Conservation (phyloP, 2,329 filamentous ascomycete species). For the Trichothecium sympodiale region DNA sequence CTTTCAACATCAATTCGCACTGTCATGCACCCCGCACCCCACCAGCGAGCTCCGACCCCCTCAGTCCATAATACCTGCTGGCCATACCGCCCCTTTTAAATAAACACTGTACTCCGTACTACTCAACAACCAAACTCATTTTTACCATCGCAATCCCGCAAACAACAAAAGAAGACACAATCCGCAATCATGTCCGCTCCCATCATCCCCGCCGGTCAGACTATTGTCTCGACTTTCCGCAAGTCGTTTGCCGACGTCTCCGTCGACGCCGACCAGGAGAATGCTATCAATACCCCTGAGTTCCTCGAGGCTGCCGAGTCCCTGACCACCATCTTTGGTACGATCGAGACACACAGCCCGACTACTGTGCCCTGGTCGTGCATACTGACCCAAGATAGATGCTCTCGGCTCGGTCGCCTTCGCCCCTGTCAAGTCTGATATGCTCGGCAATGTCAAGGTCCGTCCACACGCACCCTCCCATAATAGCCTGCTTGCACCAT, state of each 20-base stretch:
- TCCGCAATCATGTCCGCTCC: conserved; percentile 37
- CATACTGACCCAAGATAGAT: conserved; percentile 29
- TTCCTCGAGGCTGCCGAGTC: conserved; percentile 90
- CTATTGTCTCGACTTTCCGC: conserved; percentile 79
- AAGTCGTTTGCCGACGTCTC: conserved; percentile 77
- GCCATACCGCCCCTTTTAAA: conserved; percentile 6
- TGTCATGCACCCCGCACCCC: conserved; percentile 3
- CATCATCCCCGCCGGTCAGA: conserved; percentile 51
- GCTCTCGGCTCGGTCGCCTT: conserved; percentile 65
- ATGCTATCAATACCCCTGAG: conserved; percentile 69
- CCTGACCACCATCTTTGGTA: conserved; percentile 78
- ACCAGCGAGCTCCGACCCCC: not conserved
- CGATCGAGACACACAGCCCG: no score
- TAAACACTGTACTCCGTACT: no score
- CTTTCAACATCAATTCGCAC: not conserved
- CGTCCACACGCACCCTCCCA: no score
- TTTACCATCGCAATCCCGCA: conserved; percentile 3
- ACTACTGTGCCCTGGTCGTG: no score
- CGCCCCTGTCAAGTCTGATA: conserved; percentile 81
- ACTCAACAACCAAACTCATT: conserved; percentile 2
- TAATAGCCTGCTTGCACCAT: no score
- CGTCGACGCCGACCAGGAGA: conserved; percentile 59
- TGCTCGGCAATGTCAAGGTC: conserved; percentile 86
- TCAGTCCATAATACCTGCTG: no score
- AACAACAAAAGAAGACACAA: not conserved